Conservation (phyloP, 768 basidiomycete species). For the Boletus rubroflammeus region DNA sequence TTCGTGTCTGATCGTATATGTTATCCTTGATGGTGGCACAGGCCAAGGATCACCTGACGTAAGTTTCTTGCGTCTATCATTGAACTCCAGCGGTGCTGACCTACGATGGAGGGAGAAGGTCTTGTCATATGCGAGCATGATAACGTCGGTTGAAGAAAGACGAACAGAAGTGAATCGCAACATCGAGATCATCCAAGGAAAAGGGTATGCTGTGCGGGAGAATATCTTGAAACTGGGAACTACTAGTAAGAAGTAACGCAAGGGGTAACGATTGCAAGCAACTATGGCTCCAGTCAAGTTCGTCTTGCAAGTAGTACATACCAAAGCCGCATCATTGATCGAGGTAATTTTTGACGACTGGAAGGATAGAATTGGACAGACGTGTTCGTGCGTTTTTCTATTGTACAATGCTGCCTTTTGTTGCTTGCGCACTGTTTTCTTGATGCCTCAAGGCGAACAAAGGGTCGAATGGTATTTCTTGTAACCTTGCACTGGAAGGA, state of each 20-base stretch:
- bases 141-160: constrained; percentile 20
- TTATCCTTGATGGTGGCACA: constrained; percentile 3
- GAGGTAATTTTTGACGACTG: neutral
- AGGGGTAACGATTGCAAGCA: neutral
- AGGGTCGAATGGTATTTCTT: neutral
- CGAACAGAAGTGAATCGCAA: constrained; percentile 17
- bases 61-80: neutral
- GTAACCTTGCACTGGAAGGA: neutral
- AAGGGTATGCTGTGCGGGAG: constrained; percentile 19
- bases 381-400: neutral
- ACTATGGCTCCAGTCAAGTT: neutral
- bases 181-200: constrained; percentile 18
- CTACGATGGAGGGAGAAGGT: constrained; percentile 19
- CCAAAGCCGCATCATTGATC: neutral
- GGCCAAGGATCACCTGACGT: constrained; percentile 32
- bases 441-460: neutral
- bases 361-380: neutral
- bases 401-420: neutral
- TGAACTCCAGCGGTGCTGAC: constrained; percentile 1
- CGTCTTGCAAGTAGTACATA: neutral
- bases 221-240: constrained; percentile 20
- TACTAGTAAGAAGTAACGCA: constrained; percentile 11
- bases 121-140: constrained; percentile 17
- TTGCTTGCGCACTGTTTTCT: neutral
- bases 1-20: neutral